Percentiles rank a stretch among this genome's conserved stretches.
Conservation (phyloP, 108 stramenopile genomes). For the Skeletonema grethae region DNA sequence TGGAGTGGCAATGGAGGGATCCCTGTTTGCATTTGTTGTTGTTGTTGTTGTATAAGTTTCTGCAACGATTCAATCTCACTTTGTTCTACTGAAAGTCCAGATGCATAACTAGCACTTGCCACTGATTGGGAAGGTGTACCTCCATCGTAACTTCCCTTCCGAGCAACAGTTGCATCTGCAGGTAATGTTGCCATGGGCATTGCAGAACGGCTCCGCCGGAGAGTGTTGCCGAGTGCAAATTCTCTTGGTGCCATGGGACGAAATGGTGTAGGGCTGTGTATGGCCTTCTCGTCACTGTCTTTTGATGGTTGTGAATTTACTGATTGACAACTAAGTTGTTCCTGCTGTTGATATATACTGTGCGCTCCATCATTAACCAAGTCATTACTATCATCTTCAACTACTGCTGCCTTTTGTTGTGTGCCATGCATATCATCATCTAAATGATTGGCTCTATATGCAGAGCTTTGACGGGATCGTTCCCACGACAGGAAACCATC, state of each 20-base stretch:
- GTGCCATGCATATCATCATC: neutral
- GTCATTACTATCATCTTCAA: neutral
- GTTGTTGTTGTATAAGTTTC: neutral
- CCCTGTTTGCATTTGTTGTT: neutral
- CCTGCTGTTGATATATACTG: neutral
- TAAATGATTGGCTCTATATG: neutral
- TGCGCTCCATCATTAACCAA: neutral
- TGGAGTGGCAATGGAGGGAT: neutral
- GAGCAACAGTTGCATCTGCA: neutral
- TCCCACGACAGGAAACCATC: slow-evolving; percentile 4
- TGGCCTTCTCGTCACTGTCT: slow-evolving; percentile 1
- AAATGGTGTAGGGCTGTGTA: slow-evolving; percentile 34
- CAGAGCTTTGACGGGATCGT: neutral
- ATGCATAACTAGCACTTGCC: neutral
- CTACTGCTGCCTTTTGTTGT: neutral
- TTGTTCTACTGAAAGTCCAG: neutral
- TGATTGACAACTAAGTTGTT: neutral
- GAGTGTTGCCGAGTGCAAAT: slow-evolving; percentile 29
- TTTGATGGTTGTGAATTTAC: neutral
- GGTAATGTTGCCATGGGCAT: slow-evolving; percentile 7
- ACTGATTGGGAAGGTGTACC: neutral
- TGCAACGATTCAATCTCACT: neutral
- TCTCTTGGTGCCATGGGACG: slow-evolving; percentile 43
- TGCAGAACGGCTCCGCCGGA: slow-evolving; percentile 11
- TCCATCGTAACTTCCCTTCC: neutral